Conservation (phyloP, 352 stramenopile genomes). For the Phytophthora constricta region DNA sequence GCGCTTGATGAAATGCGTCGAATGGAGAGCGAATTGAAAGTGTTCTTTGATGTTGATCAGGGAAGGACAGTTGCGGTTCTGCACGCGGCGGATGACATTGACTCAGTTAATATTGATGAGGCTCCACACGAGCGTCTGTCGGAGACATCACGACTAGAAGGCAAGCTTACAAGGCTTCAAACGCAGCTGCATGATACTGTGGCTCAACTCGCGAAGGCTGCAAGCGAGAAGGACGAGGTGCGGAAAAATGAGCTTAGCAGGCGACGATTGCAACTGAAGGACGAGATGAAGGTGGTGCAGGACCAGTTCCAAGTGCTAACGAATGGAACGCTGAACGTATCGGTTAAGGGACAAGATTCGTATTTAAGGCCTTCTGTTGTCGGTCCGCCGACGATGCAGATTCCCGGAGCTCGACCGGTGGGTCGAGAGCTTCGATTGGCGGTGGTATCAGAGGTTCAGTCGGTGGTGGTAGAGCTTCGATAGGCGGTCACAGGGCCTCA, state of each 20-base stretch:
- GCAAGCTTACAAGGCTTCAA: slow-evolving; percentile 54
- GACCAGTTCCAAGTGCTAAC: slow-evolving; percentile 56
- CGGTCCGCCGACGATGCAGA: slow-evolving; percentile 27
- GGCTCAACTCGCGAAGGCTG: slow-evolving; percentile 60
- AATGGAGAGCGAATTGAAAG: slow-evolving; percentile 68
- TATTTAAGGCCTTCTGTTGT: slow-evolving; percentile 44
- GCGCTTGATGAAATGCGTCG: slow-evolving; percentile 76
- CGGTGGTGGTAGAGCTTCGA: slow-evolving; percentile 26
- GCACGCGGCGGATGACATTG: slow-evolving; percentile 20
- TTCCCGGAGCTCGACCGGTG: slow-evolving; percentile 28
- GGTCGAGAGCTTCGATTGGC: slow-evolving; percentile 47
- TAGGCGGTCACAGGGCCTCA: slow-evolving; percentile 19
- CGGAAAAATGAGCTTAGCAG: slow-evolving; percentile 57
- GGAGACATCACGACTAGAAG: slow-evolving; percentile 49
- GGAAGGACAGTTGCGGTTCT: slow-evolving; percentile 36
- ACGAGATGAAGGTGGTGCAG: slow-evolving; percentile 78
- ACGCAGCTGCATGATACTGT: slow-evolving; percentile 69
- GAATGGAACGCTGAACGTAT: slow-evolving; percentile 41
- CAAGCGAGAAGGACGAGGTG: slow-evolving; percentile 57
- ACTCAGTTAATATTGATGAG: slow-evolving; percentile 55
- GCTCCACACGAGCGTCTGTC: slow-evolving; percentile 51
- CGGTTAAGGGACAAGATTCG: slow-evolving; percentile 29
- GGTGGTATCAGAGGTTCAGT: slow-evolving; percentile 31
- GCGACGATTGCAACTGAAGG: slow-evolving; percentile 67
- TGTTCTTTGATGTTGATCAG: slow-evolving; percentile 45